Conservation (phyloP, 495 filamentous ascomycete genomes). For the Cryomyces antarcticus region DNA sequence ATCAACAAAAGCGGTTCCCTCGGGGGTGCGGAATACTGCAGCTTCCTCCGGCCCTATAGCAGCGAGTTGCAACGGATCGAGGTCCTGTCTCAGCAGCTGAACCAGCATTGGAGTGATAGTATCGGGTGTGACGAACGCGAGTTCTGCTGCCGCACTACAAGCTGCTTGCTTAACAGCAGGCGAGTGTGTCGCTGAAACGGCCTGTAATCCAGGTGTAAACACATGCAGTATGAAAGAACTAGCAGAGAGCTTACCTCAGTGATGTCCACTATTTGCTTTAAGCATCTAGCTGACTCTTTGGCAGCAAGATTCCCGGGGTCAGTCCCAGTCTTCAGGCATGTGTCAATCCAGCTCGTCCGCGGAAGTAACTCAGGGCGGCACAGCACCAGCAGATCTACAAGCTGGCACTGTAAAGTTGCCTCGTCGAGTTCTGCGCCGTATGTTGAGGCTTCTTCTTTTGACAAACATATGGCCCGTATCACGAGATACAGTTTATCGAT, state of each 20-base stretch:
- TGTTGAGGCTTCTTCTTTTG: constrained; percentile 20
- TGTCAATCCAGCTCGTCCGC: constrained; percentile 63
- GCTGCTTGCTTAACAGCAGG: constrained; percentile 42
- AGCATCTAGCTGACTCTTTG: constrained; percentile 26
- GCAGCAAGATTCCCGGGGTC: constrained; percentile 65
- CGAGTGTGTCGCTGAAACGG: constrained; percentile 4
- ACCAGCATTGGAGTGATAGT: constrained; percentile 57
- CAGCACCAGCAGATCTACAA: constrained; percentile 59
- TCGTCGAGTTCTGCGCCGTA: constrained; percentile 18
- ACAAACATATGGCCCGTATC: constrained; percentile 50
- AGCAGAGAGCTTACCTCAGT: constrained; percentile 23
- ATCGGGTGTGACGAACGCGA: constrained; percentile 85
- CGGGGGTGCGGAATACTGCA: constrained; percentile 73
- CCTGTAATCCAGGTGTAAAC: constrained; percentile 1
- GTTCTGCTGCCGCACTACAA: constrained; percentile 61
- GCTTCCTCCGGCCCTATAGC: constrained; percentile 67
- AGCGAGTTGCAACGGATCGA: constrained; percentile 43
- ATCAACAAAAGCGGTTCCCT: constrained; percentile 74
- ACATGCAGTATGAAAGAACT: background rate
- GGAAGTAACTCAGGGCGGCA: constrained; percentile 59
- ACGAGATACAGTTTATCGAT: constrained; percentile 36
- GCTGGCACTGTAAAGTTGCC: constrained; percentile 19
- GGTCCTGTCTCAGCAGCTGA: constrained; percentile 44
- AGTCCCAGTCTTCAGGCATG: constrained; percentile 53
- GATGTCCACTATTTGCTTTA: constrained; percentile 27